These are phyloP conservation scores for Sclerotinia subarctica DNA, from an alignment of 2,329 filamentous ascomycete species.

Conservation along the genomic window DNA sequence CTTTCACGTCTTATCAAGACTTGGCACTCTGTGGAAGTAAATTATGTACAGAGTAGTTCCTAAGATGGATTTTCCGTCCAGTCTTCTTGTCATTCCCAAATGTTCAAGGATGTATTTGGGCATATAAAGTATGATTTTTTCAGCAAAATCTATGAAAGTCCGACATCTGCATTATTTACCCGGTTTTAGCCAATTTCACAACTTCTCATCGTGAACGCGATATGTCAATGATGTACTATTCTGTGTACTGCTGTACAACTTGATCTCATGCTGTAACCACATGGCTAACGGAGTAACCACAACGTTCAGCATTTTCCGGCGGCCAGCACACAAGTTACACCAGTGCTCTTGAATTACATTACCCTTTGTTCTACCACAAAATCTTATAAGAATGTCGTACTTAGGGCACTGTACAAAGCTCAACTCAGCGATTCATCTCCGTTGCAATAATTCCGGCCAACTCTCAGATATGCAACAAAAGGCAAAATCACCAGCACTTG, in stretches of 20 bases:
- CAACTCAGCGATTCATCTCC: neutral
- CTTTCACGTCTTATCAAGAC: neutral
- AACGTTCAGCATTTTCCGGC: conserved; percentile 10
- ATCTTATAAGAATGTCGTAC: neutral
- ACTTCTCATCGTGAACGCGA: neutral
- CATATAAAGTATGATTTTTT: neutral
- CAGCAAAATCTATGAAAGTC: neutral
- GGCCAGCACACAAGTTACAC: conserved; percentile 18
- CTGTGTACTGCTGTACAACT: neutral
- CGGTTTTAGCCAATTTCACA: neutral
- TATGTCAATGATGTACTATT: neutral
- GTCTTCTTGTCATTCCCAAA: neutral
- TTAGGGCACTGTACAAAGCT: conserved; percentile 1
- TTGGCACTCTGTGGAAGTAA: neutral
- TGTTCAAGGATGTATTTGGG: neutral
- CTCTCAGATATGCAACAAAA: conserved; percentile 20
- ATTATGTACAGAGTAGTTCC: neutral
- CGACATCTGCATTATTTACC: conserved; percentile 3
- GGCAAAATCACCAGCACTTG: neutral
- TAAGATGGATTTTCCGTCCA: neutral
- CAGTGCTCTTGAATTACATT: conserved; percentile 3
- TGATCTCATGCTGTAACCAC: conserved; percentile 3
- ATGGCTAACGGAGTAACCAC: conserved; percentile 1
- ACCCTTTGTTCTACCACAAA: neutral
- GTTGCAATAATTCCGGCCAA: conserved; percentile 15